Base-by-base conservation (phyloP, 1,284 basidiomycete genomes). In the Cryptococcus neoformans region DNA sequence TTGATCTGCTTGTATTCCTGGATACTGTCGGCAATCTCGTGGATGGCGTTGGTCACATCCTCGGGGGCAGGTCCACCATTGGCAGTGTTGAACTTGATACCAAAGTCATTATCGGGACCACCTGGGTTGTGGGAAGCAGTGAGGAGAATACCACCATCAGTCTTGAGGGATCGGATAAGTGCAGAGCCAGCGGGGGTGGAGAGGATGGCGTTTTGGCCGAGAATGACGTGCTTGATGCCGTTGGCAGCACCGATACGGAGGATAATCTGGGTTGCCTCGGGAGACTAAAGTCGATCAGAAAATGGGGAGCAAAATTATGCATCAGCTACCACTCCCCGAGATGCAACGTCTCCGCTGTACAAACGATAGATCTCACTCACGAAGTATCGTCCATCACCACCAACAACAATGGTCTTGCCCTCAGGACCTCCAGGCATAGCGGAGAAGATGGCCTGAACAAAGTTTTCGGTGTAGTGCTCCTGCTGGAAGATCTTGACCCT, bases 101-200 rank as follows among this genome's bases (percentile, higher is more conserved):
- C 95, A 76, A 99, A 99, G 79, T 99, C 95, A 70, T 90, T 90
- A 69, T 98, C 85, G 35, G 96, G 95, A 46, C 95, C 95, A 62
- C 95, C 95, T 9, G 95, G 94, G 80, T 99, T 99, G 83, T 99
- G 95, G 62, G 87, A 90, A 34, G 95, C 95, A n/a, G 95, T 99
- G 64, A 99, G 84, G 49, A 99, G 83, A 79, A 99, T 99, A 66
- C 95, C 95, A 52, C 96, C 95, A 69, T 92, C 87, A 1, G 94
- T 93, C 80, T 97, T 94, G 83, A 92, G 90, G 69, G 90, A 89
- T 63, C 95, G 85, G 79, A 99, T 99, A 67, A 97, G 80, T 77
- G 97, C 93, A 61, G 92, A 96, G 6, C 90, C 95, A 38, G 96
- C 96, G 7, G 95, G 95, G 4, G 95, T 99, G 49, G 96, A 99